phyloP scores from a whole-genome alignment of 2,329 filamentous ascomycete species.

The Phyllosticta paracitricarpa region DNA sequence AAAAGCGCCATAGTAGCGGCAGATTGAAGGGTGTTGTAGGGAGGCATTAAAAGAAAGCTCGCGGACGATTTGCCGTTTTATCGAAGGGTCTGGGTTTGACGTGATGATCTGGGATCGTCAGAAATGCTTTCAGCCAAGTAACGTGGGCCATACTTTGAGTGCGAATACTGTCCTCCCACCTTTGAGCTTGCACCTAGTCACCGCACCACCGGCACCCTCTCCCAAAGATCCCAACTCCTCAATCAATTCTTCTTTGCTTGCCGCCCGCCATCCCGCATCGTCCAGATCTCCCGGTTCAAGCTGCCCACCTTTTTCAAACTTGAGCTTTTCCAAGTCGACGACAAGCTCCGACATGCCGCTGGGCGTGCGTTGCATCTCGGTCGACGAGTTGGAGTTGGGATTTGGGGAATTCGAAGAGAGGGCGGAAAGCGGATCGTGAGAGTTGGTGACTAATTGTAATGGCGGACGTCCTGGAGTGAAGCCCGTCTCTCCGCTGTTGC shows the following conservation, averaged over 20 bases:
- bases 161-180: conserved; percentile 93
- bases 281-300: conserved; percentile 91
- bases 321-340: conserved; percentile 70
- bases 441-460: conserved; percentile 1
- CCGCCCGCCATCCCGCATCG: conserved; percentile 89
- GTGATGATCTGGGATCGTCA: conserved; percentile 67
- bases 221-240: conserved; percentile 81
- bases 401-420: conserved; percentile 5
- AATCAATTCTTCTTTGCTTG: conserved; percentile 79
- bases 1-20: conserved; percentile 94
- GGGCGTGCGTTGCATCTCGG: conserved; percentile 71
- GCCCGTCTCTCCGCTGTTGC: conserved; percentile 66
- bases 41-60: conserved; percentile 96
- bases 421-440: conserved; percentile 7
- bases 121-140: not conserved
- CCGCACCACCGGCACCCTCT: conserved; percentile 90
- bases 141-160: conserved; percentile 59
- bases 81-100: conserved; percentile 92
- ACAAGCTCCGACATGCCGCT: conserved; percentile 54
- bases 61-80: conserved; percentile 96
- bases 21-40: conserved; percentile 81
- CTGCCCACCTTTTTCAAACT: conserved; percentile 69
- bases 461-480: conserved; percentile 47
- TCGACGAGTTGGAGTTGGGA: conserved; percentile 72
- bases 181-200: conserved; percentile 81